A percentile compares a stretch with the other conserved stretches of the same genome.
Conservation (phyloP, 2,329 filamentous ascomycete genomes). For the Aspergillus sergii region DNA sequence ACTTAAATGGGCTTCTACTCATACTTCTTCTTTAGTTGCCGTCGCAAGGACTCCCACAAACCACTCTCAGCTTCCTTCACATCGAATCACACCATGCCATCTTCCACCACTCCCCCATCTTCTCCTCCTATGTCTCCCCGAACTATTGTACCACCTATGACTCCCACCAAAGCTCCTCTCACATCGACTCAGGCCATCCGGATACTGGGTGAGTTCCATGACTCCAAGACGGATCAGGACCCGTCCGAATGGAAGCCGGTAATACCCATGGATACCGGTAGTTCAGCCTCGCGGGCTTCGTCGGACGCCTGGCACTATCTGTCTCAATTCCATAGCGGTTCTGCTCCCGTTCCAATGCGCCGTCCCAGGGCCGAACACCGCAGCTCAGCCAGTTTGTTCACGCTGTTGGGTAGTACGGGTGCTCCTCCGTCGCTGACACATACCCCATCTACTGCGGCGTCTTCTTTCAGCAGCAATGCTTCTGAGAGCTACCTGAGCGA, state of each 20-base stretch:
- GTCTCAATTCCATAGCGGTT: constrained; percentile 45
- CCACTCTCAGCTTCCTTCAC: constrained; percentile 45
- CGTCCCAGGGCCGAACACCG: constrained; percentile 24
- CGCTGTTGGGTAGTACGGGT: constrained; percentile 28
- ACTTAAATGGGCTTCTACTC: constrained; percentile 5
- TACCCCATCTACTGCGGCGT: constrained; percentile 42
- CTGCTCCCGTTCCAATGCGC: constrained; percentile 20
- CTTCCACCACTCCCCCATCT: constrained; percentile 31
- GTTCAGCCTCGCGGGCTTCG: constrained; percentile 25
- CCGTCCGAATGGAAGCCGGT: constrained; percentile 55
- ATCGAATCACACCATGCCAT: constrained; percentile 32
- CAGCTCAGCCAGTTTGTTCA: constrained; percentile 37
- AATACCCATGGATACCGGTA: constrained; percentile 31
- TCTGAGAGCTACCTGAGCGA: constrained; percentile 34
- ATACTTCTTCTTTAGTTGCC: constrained; percentile 38
- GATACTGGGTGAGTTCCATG: constrained; percentile 44
- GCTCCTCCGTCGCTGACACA: constrained; percentile 37
- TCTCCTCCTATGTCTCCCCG: constrained; percentile 41
- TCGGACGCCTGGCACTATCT: constrained; percentile 50
- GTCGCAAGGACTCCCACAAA: constrained; percentile 50
- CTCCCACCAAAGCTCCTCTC: constrained; percentile 33
- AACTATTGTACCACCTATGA: constrained; percentile 40
- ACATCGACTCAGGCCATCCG: constrained; percentile 29
- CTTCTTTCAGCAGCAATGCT: constrained; percentile 41
- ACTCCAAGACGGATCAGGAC: constrained; percentile 49